Conservation (phyloP, 768 basidiomycete species). For the Phlebiopsis gigantea region DNA sequence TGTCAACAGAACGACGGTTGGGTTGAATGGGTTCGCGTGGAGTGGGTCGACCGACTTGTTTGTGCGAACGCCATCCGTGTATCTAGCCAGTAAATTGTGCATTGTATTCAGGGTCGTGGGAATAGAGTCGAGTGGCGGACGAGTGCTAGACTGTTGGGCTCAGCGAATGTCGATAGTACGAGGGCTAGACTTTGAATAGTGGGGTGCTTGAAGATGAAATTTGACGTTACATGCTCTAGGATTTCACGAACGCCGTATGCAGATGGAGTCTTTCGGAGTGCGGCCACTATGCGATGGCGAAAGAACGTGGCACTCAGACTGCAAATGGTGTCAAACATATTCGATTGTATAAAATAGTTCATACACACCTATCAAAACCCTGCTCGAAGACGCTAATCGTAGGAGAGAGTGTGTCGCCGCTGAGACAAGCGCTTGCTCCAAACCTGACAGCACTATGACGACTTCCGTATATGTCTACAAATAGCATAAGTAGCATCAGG, state of each 20-base stretch:
- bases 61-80: neutral
- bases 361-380: slow-evolving; percentile 12
- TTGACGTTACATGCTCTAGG: neutral
- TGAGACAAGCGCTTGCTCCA: neutral
- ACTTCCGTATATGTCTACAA: no score
- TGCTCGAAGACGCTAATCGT: slow-evolving; percentile 10
- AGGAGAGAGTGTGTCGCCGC: neutral
- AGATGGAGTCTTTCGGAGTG: neutral
- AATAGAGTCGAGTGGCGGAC: neutral
- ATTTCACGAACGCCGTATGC: neutral
- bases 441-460: no score
- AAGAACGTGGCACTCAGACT: slow-evolving; percentile 13
- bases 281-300: slow-evolving; percentile 12
- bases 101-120: neutral
- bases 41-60: neutral
- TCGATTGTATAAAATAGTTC: neutral
- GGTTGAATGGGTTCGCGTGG: neutral
- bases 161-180: neutral
- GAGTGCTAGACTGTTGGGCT: neutral
- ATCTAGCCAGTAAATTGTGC: slow-evolving; percentile 5
- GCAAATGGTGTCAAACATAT: neutral
- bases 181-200: slow-evolving; percentile 4
- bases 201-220: slow-evolving; percentile 10
- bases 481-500: no score
- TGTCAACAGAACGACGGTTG: slow-evolving; percentile 6